Evolutionary conservation across 2,329 filamentous ascomycete genomes (phyloP), one percentile per base, ranked within the genome.

Genomic region (Escovopsis sp.): DNA sequence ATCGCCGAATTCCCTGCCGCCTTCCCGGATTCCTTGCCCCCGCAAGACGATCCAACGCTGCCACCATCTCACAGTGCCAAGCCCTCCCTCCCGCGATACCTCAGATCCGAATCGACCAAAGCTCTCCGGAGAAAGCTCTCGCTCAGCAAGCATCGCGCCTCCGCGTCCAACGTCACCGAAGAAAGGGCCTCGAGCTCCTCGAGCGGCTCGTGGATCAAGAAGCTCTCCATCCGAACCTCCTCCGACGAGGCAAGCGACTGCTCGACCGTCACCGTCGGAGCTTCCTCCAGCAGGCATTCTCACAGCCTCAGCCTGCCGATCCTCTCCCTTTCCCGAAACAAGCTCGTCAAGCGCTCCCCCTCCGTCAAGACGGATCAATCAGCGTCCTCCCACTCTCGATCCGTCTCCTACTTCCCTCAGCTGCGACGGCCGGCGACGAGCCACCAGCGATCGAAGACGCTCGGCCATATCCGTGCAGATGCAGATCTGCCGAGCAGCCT

Each of bases 381-480:
- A 17, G 58, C 60, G 30, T 43, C 60, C 23, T 50, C 58, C 21
- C 60, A 63, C 39, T 64, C 62, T 39, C 62, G 66, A 42, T 65
- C 75, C 23, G 72, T 61, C 43, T 69, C 75, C 33, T 72, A 79
- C 47, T 62, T 80, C 41, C 69, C 74, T 3, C 74, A 70, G 16
- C 66, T 87, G 39, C 73, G 78, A 39, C 66, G 81, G 46, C 82
- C 82, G 35, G 79, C 79, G 31, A 87, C 82, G 14, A 86, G 81
- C 53, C 80, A 86, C 49, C 79, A 87, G 52, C 68, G 82, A 46
- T 80, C 78, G 31, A 75, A 73, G 25, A 83, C 78, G 1, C 59
- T 84, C 19, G 73, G 81, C 45, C 68, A 75, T 41, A 52, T 61
- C 19, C 53, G 59, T 35, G 49, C 52, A 13, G 47, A 54, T 37